Evolutionary conservation across 2,329 filamentous ascomycete genomes (phyloP), one percentile per base, ranked within the genome.

Genomic region (Hyphodiscus sp.): DNA sequence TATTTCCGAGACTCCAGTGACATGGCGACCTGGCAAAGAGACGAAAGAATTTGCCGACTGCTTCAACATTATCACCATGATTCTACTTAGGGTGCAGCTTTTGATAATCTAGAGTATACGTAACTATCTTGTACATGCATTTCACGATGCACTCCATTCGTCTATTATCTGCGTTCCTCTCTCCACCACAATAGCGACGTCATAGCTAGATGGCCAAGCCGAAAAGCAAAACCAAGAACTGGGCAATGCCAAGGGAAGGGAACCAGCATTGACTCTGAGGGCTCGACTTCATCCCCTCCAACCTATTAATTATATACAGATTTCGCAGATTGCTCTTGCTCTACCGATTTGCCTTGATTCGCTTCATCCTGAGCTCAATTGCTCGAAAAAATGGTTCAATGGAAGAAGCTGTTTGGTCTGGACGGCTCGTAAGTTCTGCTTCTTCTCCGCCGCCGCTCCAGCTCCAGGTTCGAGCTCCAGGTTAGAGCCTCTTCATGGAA

Each of bases 401-500:
- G 65, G 65, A 64, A 50, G 54, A 63, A 56, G 50, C 48, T 68
- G 13, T 66, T 68, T 50, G 61, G 65, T 7, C 38, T 65, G n/a
- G 60, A 64, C 48, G 59, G 63, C 51, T 58, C 41, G 64, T 63
- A 58, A 44, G 58, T 60, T 48, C 13, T 29, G 52, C 54, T 47
- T 54, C 43, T 52, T 54, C 56, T 52, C 41, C 55, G 26, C n/a
- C 26, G 7, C 29, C 29, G 29, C 29, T 7, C 7, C 7, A 33
- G 11, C 33, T 38, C 33, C 33, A 38, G 5, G 41, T 23, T 18
- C 38, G 20, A 30, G 20, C 18, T 16, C 33, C 29, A 20, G 44
- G 20, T 42, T 49, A n/a, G n/a, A n/a, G 20, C 19, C 15, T 43
- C 11, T 15, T 6, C 18, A 20, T 44, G 13, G 13, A 13, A 20